phyloP scores from a whole-genome alignment of 306 rosid genomes.

The Spatholobus suberectus region DNA sequence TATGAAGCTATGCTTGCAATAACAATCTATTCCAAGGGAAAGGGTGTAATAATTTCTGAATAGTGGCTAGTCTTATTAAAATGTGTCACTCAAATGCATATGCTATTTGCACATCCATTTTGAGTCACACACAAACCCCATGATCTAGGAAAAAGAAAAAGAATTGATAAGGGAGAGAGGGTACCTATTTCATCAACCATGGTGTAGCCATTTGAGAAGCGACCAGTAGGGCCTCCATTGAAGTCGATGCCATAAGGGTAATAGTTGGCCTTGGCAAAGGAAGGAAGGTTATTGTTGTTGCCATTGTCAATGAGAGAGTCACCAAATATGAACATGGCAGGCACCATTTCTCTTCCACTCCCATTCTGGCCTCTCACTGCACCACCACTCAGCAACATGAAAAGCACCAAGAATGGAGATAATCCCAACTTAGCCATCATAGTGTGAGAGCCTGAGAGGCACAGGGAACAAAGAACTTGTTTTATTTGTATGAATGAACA shows the following conservation, averaged over 20 bases:
- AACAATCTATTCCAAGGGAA: neutral
- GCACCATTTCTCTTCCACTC: constrained; percentile 61
- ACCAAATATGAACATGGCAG: constrained; percentile 93
- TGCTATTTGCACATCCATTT: neutral
- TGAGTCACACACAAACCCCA: neutral
- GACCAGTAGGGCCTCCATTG: constrained; percentile 86
- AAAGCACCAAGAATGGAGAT: constrained; percentile 29
- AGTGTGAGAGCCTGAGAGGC: neutral
- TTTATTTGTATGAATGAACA: neutral
- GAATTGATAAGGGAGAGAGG: neutral
- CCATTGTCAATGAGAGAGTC: constrained; percentile 97
- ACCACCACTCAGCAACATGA: constrained; percentile 28
- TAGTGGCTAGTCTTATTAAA: neutral
- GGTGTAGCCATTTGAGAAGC: constrained; percentile 92
- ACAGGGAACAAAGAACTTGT: neutral
- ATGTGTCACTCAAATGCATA: neutral
- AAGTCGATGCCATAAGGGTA: constrained; percentile 94
- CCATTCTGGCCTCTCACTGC: constrained; percentile 52
- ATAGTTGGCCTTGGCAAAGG: constrained; percentile 93
- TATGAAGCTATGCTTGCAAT: neutral
- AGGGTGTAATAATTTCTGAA: neutral
- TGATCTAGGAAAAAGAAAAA: neutral
- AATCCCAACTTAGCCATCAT: constrained; percentile 54
- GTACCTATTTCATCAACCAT: constrained; percentile 83
- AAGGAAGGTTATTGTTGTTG: constrained; percentile 83